phyloP scores from a whole-genome alignment of 2,329 filamentous ascomycete species.

The Alternaria hordeiaustralica region DNA sequence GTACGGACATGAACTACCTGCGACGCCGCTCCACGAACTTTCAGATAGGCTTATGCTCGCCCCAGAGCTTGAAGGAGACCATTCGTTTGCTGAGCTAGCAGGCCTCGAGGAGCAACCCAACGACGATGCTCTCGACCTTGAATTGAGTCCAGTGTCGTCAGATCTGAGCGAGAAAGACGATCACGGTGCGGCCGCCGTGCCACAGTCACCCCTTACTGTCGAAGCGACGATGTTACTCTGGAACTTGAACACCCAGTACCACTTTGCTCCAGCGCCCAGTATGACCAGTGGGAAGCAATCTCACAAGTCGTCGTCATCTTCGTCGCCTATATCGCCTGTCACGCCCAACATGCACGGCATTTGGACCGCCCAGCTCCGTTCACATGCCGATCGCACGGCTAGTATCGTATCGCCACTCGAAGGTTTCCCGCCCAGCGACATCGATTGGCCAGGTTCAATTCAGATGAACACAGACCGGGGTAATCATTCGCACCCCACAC shows the following conservation, averaged over 20 bases:
- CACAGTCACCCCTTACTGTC: background rate
- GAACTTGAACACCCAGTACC: background rate
- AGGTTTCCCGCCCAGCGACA: background rate
- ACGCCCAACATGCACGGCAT: background rate
- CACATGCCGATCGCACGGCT: background rate
- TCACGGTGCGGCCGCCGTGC: background rate
- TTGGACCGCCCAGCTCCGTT: background rate
- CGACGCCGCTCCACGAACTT: background rate
- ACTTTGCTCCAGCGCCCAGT: background rate
- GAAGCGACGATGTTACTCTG: background rate
- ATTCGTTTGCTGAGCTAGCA: background rate
- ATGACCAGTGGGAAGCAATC: background rate
- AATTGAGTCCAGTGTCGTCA: background rate
- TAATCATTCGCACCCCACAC: too few relatives aligned
- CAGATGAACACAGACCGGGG: background rate
- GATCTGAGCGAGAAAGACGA: background rate
- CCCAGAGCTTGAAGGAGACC: background rate
- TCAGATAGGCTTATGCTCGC: background rate
- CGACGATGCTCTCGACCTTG: background rate
- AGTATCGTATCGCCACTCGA: background rate
- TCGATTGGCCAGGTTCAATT: background rate
- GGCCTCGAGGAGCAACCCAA: background rate
- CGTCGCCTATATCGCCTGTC: constrained; percentile 3
- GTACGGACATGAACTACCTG: background rate
- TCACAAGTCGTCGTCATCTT: background rate